Evolutionary conservation across 441 rosid species (phyloP).

Genomic region (Brassica hybrid): DNA sequence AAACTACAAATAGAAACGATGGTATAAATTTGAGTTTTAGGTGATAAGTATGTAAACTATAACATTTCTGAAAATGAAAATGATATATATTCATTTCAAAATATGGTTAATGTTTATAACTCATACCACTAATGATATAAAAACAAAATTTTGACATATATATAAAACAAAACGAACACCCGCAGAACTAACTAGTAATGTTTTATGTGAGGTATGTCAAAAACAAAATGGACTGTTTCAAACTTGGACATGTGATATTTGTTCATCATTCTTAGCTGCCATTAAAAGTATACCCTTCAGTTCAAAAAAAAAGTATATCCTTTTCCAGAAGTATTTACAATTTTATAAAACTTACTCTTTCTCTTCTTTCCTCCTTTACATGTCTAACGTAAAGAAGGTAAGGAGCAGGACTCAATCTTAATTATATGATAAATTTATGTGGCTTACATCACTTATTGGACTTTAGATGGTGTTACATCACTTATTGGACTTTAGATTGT

Average conservation of each 20-base stretch:
- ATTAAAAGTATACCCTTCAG: no score
- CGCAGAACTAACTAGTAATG: no score
- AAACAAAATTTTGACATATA: background rate
- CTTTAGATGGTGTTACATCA: background rate
- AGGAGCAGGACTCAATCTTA: background rate
- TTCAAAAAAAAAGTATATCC: no score
- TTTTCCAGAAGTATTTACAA: background rate
- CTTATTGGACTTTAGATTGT: no score
- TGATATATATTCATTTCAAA: background rate
- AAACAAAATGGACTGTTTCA: background rate
- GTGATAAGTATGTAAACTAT: background rate
- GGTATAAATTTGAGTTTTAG: background rate
- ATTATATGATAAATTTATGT: background rate
- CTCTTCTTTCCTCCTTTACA: background rate
- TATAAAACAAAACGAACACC: no score
- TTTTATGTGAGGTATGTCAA: no score
- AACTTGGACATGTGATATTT: background rate
- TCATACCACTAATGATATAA: background rate
- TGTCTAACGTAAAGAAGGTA: background rate
- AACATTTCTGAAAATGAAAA: background rate
- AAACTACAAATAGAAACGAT: background rate
- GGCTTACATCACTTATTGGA: constrained; percentile 6
- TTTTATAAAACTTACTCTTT: background rate
- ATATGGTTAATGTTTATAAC: background rate
- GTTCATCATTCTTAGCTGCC: no score